phyloP scores from a whole-genome alignment of 140 eudicot genomes.

The Flaveria floridana region DNA sequence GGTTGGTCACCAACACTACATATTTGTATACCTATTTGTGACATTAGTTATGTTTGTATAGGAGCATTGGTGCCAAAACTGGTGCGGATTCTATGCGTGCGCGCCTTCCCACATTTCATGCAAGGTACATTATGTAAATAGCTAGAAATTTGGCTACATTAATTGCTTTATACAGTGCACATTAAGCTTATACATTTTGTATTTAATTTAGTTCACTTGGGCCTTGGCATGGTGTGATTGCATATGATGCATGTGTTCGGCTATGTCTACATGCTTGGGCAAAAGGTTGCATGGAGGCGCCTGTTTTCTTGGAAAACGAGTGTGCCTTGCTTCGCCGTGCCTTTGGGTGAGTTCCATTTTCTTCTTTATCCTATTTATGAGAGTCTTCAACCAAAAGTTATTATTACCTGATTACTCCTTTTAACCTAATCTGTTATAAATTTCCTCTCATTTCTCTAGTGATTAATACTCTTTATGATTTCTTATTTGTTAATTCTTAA shows the following conservation, averaged over 20 bases:
- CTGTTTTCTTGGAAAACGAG: conserved; percentile 73
- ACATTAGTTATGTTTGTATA: conserved; percentile 25
- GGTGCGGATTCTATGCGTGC: conserved; percentile 50
- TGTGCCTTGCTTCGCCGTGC: conserved; percentile 66
- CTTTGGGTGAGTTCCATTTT: conserved; percentile 49
- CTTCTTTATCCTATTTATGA: background rate
- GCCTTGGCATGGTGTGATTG: conserved; percentile 85
- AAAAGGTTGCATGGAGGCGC: conserved; percentile 84
- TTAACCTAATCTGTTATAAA: background rate
- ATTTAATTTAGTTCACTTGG: conserved; percentile 58
- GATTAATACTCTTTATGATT: background rate
- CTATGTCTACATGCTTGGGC: conserved; percentile 93
- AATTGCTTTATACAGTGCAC: background rate
- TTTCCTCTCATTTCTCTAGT: background rate
- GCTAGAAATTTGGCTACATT: conserved; percentile 6
- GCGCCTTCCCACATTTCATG: conserved; percentile 79
- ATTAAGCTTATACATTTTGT: background rate
- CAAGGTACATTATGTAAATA: conserved; percentile 49
- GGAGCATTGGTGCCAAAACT: conserved; percentile 49
- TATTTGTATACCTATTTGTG: conserved; percentile 9
- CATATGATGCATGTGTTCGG: conserved; percentile 85
- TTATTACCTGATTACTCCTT: background rate
- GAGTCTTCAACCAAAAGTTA: background rate
- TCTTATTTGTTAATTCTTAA: too few relatives aligned
- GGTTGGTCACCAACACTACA: background rate